These are phyloP conservation scores for Mucor plumbeus DNA, from an alignment of 371 early-diverging fungal species.

Conservation along the genomic window DNA sequence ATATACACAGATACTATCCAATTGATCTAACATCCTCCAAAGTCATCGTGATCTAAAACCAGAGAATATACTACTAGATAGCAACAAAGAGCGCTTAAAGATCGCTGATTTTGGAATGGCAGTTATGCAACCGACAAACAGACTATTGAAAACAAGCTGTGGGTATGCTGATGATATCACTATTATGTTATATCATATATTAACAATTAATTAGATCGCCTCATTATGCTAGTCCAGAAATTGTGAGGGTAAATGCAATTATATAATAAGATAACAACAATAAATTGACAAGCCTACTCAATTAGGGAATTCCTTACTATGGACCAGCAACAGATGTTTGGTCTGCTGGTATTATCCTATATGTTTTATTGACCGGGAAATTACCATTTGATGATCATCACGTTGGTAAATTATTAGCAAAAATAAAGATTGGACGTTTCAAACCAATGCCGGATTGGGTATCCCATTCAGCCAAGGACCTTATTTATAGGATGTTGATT, in stretches of 20 bases:
- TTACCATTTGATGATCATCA: slow-evolving; percentile 85
- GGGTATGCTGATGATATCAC: slow-evolving; percentile 62
- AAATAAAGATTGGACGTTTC: slow-evolving; percentile 58
- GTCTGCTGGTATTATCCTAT: slow-evolving; percentile 78
- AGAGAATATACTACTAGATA: slow-evolving; percentile 92
- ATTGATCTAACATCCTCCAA: background rate
- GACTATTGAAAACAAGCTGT: slow-evolving; percentile 78
- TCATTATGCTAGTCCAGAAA: slow-evolving; percentile 93
- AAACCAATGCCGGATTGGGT: slow-evolving; percentile 63
- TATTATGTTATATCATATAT: slow-evolving; percentile 29
- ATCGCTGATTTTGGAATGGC: slow-evolving; percentile 90
- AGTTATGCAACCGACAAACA: slow-evolving; percentile 65
- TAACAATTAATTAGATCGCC: slow-evolving; percentile 67
- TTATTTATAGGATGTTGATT: slow-evolving; percentile 37
- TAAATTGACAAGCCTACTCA: slow-evolving; percentile 77
- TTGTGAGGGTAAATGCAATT: slow-evolving; percentile 60
- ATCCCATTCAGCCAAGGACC: slow-evolving; percentile 62
- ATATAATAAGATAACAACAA: slow-evolving; percentile 7
- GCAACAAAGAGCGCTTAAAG: slow-evolving; percentile 68
- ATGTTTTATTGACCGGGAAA: slow-evolving; percentile 69
- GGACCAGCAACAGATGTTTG: slow-evolving; percentile 81
- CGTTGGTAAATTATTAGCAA: slow-evolving; percentile 65
- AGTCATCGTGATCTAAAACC: slow-evolving; percentile 98
- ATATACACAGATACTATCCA: background rate
- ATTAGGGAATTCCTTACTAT: slow-evolving; percentile 71